Percentiles rank a stretch among this genome's conserved stretches.
phyloP scores from a whole-genome alignment of 306 rosid genomes.

The Fragaria iinumae region DNA sequence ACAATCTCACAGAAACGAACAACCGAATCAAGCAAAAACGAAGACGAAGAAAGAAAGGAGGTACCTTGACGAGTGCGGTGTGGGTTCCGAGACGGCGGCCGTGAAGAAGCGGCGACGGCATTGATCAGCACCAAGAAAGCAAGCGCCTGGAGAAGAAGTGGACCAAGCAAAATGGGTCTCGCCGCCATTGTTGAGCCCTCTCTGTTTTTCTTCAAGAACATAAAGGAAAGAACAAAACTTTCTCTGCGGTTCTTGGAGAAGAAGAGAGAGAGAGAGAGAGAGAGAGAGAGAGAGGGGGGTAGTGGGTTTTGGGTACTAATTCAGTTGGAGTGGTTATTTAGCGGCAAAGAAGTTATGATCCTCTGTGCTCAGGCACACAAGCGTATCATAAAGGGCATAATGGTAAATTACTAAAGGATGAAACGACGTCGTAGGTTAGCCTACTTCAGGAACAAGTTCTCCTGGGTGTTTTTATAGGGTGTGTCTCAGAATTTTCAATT shows the following conservation, averaged over 20 bases:
- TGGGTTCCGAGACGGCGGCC: slow-evolving; percentile 4
- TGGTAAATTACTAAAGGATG: background rate
- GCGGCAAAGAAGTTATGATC: slow-evolving; percentile 14
- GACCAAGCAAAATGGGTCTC: background rate
- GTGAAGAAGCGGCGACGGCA: background rate
- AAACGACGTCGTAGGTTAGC: background rate
- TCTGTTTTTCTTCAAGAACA: slow-evolving; percentile 11
- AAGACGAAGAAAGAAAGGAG: background rate
- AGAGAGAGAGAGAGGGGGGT: background rate
- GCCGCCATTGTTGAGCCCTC: slow-evolving; percentile 29
- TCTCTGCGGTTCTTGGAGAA: slow-evolving; percentile 18
- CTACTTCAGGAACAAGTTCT: background rate
- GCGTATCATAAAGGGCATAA: background rate
- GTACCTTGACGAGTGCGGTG: slow-evolving; percentile 28
- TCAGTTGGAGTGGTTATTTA: slow-evolving; percentile 14
- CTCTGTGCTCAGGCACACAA: background rate
- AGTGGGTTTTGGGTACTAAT: background rate
- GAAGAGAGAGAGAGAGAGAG: background rate
- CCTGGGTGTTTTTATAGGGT: background rate
- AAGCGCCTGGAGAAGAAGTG: background rate
- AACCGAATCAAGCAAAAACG: background rate
- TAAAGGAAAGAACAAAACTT: background rate
- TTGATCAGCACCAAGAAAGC: slow-evolving; percentile 16
- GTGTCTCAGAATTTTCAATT: background rate
- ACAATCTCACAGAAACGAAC: background rate